Evolutionary conservation across 2,329 filamentous ascomycete genomes (phyloP).

Genomic region (Colletotrichum sp.): DNA sequence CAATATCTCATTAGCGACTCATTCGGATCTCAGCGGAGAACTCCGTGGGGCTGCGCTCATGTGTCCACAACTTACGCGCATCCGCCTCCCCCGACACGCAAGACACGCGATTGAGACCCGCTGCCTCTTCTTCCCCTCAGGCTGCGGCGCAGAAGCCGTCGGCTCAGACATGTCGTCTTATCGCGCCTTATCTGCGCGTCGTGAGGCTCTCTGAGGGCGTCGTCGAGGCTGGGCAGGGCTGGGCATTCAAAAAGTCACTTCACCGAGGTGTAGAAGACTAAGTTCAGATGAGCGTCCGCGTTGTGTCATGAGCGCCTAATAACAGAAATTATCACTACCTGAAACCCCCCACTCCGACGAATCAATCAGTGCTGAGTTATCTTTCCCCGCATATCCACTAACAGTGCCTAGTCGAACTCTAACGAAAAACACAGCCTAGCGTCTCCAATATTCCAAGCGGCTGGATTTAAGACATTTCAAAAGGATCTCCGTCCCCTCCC

Average conservation of each 20-base stretch:
- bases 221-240: background rate
- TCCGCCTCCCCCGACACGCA: constrained; percentile 19
- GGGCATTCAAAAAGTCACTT: background rate
- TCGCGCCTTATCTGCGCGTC: background rate
- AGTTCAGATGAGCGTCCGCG: background rate
- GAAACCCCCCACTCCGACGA: background rate
- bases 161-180: background rate
- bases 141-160: background rate
- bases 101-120: constrained; percentile 23
- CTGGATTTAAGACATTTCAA: background rate
- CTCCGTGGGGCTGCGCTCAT: background rate
- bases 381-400: background rate
- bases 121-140: constrained; percentile 12
- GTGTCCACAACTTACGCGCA: constrained; percentile 9
- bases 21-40: background rate
- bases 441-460: background rate
- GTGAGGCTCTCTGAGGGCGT: background rate
- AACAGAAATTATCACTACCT: background rate
- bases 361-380: background rate
- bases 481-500: background rate
- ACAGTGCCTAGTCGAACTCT: background rate
- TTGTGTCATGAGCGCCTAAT: background rate
- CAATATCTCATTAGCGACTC: background rate
- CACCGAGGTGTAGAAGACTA: background rate
- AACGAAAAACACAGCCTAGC: background rate